phyloP scores from a whole-genome alignment of 2,329 filamentous ascomycete genomes.

The Sporothrix protearum region DNA sequence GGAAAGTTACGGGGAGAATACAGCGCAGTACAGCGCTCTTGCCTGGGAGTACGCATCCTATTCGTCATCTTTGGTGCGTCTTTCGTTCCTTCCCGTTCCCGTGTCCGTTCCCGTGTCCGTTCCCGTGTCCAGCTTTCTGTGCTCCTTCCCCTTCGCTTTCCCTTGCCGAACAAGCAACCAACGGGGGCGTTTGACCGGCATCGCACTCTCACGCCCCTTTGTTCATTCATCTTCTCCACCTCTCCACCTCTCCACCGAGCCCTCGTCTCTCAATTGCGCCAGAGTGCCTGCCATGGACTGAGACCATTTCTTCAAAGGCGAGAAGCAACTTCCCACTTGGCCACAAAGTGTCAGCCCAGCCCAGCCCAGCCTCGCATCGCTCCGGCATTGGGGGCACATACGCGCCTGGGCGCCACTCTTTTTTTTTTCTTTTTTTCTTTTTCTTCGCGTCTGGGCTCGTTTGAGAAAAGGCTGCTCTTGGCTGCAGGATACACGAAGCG shows the following conservation, averaged over 20 bases:
- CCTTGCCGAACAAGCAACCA: not conserved
- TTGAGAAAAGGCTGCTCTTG: not conserved
- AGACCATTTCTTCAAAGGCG: not conserved
- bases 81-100: not conserved
- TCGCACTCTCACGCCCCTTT: slow-evolving; percentile 4
- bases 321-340: not conserved
- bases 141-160: not conserved
- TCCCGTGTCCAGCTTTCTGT: too few species aligned
- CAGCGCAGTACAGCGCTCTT: not conserved
- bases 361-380: not conserved
- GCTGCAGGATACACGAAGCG: not conserved
- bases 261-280: not conserved
- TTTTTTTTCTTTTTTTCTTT: not conserved
- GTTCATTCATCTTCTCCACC: not conserved
- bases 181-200: not conserved
- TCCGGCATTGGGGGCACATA: not conserved
- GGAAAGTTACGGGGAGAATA: not conserved
- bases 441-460: not conserved
- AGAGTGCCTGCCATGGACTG: not conserved
- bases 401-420: not conserved
- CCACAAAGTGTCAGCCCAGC: not conserved
- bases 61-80: not conserved
- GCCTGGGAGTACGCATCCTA: not conserved
- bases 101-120: not conserved
- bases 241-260: not conserved